Evolutionary conservation across 257 asterid genomes (phyloP).

Genomic region (Solanum clarkiae): DNA sequence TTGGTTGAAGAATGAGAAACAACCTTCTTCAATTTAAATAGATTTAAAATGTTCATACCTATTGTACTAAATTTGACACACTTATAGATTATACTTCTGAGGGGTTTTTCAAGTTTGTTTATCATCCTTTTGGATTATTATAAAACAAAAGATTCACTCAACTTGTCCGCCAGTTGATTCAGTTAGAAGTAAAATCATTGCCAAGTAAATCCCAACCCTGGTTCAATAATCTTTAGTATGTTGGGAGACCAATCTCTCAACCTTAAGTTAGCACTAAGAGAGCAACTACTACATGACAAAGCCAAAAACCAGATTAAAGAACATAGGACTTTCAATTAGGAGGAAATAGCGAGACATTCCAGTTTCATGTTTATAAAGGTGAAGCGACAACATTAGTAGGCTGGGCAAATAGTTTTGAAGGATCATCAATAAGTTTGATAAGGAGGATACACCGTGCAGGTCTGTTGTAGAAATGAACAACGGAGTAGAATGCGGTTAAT

Average conservation of each 20-base stretch:
- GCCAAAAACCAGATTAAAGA: not conserved
- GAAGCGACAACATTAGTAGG: not conserved
- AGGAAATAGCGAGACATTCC: not conserved
- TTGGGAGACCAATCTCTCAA: not conserved
- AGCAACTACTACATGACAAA: not conserved
- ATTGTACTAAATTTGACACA: not conserved
- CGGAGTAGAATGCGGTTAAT: not conserved
- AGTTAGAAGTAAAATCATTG: not conserved
- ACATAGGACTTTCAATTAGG: not conserved
- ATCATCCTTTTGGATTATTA: not conserved
- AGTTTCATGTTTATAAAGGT: not conserved
- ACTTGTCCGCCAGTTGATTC: not conserved
- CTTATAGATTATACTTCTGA: not conserved
- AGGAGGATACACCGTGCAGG: not conserved
- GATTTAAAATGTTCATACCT: not conserved
- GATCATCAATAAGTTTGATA: not conserved
- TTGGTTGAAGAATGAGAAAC: not conserved
- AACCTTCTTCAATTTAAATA: not conserved
- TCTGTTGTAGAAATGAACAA: not conserved
- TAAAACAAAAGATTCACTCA: not conserved
- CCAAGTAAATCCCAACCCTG: not conserved
- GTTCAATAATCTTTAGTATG: not conserved
- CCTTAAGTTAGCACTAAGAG: not conserved
- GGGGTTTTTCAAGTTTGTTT: not conserved
- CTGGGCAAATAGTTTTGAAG: not conserved